Percentiles rank a stretch among this genome's conserved stretches.
These are phyloP conservation scores for Pseudogymnoascus sp. DNA, from an alignment of 2,329 filamentous ascomycete species.

Conservation along the genomic window DNA sequence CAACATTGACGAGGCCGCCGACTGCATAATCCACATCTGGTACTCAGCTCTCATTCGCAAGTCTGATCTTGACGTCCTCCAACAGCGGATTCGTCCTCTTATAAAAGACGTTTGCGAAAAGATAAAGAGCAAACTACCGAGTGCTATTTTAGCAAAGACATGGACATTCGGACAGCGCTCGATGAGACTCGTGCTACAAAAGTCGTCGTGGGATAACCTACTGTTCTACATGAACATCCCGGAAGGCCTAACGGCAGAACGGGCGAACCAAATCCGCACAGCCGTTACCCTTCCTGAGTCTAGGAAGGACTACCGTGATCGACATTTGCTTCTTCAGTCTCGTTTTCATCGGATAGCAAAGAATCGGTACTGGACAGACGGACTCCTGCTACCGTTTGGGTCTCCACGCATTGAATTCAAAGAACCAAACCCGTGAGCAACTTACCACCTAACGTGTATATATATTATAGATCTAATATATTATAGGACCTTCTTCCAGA, in stretches of 20 bases:
- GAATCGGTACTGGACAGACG: constrained; percentile 32
- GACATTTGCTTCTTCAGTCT: constrained; percentile 22
- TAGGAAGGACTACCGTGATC: constrained; percentile 31
- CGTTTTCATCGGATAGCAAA: constrained; percentile 26
- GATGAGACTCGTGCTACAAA: constrained; percentile 26
- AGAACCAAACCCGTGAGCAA: constrained; percentile 36
- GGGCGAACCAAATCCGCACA: constrained; percentile 24
- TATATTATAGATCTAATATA: background rate
- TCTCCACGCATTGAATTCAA: constrained; percentile 27
- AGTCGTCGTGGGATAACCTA: constrained; percentile 29
- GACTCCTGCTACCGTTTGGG: constrained; percentile 37
- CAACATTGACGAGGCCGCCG: background rate
- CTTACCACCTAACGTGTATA: background rate
- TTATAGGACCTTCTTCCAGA: constrained; percentile 32
- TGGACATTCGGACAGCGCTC: constrained; percentile 13
- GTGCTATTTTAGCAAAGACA: constrained; percentile 5
- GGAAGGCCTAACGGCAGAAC: constrained; percentile 18
- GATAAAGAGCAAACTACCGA: constrained; percentile 24
- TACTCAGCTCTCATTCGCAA: constrained; percentile 33
- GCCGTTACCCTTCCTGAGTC: constrained; percentile 25
- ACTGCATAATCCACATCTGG: constrained; percentile 35
- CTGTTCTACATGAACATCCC: constrained; percentile 25
- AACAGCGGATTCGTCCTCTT: constrained; percentile 14
- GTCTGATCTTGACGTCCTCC: constrained; percentile 2
- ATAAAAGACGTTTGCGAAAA: constrained; percentile 32